Percentiles rank a stretch among this genome's conserved stretches.
Evolutionary conservation across 345 rosid genomes (phyloP).

Genomic region (Lepidium sativum): DNA sequence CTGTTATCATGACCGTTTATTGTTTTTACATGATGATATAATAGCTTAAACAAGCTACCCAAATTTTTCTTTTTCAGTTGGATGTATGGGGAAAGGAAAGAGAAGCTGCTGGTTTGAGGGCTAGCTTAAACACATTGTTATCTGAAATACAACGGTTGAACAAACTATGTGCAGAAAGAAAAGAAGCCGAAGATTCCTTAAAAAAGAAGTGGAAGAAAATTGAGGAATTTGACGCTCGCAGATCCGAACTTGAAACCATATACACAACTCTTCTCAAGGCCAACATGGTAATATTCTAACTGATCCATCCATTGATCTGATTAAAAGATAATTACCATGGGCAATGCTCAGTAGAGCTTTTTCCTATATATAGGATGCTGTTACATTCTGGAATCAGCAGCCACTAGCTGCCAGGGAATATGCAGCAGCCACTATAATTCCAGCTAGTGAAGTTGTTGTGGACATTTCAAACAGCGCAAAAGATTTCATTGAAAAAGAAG

Average conservation of each 20-base stretch:
- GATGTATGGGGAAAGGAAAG: constrained; percentile 96
- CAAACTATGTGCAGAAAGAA: constrained; percentile 82
- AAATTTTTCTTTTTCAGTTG: constrained; percentile 39
- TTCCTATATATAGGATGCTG: constrained; percentile 52
- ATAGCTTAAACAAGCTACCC: constrained; percentile 5
- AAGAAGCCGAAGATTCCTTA: constrained; percentile 84
- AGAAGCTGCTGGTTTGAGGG: constrained; percentile 79
- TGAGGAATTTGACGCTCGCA: constrained; percentile 83
- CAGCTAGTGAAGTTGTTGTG: constrained; percentile 61
- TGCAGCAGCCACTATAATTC: constrained; percentile 78
- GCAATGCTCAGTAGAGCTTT: neutral
- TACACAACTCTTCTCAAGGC: constrained; percentile 79
- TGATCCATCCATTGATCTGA: neutral
- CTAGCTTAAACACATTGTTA: constrained; percentile 72
- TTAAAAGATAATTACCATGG: neutral
- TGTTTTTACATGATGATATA: constrained; percentile 7
- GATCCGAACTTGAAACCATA: constrained; percentile 85
- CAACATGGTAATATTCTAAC: constrained; percentile 48
- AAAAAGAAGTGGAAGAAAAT: constrained; percentile 93
- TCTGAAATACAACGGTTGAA: constrained; percentile 75
- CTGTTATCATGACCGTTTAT: neutral
- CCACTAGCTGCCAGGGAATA: constrained; percentile 77
- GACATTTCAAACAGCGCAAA: constrained; percentile 69
- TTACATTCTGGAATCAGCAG: constrained; percentile 85
- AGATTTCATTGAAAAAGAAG: constrained; percentile 74